These are phyloP conservation scores for Haberlea rhodopensis DNA, from an alignment of 257 asterid species.

Conservation along the genomic window DNA sequence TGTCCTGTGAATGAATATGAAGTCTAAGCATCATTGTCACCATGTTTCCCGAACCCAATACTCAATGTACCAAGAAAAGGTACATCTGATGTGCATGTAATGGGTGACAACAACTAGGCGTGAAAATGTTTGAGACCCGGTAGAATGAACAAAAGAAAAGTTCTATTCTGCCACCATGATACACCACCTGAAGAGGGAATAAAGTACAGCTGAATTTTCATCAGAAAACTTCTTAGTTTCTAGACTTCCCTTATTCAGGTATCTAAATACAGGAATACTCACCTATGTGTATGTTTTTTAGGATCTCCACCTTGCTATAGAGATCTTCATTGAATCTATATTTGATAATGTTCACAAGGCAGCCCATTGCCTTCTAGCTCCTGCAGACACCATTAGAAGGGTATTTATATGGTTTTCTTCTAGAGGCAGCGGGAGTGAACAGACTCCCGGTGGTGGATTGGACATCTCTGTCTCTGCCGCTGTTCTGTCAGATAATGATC, in stretches of 20 bases:
- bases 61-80: background rate
- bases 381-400: constrained; percentile 50
- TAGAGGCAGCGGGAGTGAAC: constrained; percentile 29
- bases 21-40: constrained; percentile 1
- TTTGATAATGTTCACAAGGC: constrained; percentile 83
- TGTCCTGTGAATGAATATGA: no score
- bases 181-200: background rate
- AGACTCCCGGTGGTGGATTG: constrained; percentile 35
- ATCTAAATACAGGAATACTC: constrained; percentile 6
- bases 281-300: no score
- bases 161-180: constrained; percentile 3
- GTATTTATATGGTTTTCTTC: constrained; percentile 53
- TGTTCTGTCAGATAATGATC: constrained; percentile 55
- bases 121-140: constrained; percentile 9
- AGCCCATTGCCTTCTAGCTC: no score
- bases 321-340: constrained; percentile 71
- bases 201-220: background rate
- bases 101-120: background rate
- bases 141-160: constrained; percentile 11
- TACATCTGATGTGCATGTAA: background rate
- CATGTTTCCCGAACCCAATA: background rate
- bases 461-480: constrained; percentile 48
- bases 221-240: background rate
- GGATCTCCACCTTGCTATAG: constrained; percentile 84
- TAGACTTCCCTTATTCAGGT: background rate